Evolutionary conservation across 1,284 basidiomycete species (phyloP).

Genomic region (Ceratobasidium sp.): DNA sequence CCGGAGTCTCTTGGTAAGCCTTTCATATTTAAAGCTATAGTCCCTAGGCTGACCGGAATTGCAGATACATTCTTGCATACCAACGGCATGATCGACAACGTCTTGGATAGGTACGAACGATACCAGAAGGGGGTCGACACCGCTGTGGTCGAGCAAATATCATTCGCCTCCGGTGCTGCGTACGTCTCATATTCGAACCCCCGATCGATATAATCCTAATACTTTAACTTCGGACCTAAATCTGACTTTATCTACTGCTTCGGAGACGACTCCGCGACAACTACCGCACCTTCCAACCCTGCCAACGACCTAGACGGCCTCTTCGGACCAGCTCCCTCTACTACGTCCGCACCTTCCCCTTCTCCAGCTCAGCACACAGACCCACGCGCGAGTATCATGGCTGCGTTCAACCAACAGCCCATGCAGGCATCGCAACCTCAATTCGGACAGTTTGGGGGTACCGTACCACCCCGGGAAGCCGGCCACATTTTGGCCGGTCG

Average conservation of each 20-base stretch:
- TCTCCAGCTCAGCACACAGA: conserved; percentile 5
- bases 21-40: background rate
- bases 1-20: conserved; percentile 84
- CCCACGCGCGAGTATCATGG: conserved; percentile 42
- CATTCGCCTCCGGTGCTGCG: conserved; percentile 61
- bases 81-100: conserved; percentile 97
- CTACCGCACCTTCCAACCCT: conserved; percentile 40
- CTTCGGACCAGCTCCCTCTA: conserved; percentile 55
- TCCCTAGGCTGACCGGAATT: background rate
- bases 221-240: conserved; percentile 57
- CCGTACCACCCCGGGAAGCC: too few relatives aligned
- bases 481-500: too few relatives aligned
- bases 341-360: conserved; percentile 5
- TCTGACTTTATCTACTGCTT: conserved; percentile 74
- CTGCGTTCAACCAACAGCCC: conserved; percentile 45
- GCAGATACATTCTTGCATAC: conserved; percentile 92
- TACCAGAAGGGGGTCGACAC: conserved; percentile 90
- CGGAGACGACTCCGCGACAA: conserved; percentile 55
- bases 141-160: conserved; percentile 71
- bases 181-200: conserved; percentile 37
- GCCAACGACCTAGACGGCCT: conserved; percentile 70
- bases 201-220: conserved; percentile 1
- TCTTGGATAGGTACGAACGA: conserved; percentile 88
- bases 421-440: conserved; percentile 35
- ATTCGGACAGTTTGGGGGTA: conserved; percentile 45